Percentiles rank a stretch among this genome's conserved stretches.
These are phyloP conservation scores for Nicotiana obtusifolia DNA, from an alignment of 257 asterid genomes.

Conservation along the genomic window DNA sequence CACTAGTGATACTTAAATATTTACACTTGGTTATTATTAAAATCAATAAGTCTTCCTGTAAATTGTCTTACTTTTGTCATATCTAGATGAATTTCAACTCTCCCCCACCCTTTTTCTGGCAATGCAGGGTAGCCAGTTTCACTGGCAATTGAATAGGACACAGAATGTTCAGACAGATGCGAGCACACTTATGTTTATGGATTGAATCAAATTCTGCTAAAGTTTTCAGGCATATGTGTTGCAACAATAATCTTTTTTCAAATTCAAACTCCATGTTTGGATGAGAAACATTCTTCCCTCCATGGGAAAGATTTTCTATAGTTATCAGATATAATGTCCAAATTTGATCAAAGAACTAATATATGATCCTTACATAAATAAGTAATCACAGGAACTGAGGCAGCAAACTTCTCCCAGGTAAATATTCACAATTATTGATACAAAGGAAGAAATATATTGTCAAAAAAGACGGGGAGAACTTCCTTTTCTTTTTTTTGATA, in stretches of 20 bases:
- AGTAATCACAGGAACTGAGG: background rate
- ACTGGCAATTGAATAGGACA: no score
- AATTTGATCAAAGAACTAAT: background rate
- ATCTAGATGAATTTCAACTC: background rate
- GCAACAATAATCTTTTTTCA: background rate
- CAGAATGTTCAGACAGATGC: no score
- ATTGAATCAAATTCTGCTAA: background rate
- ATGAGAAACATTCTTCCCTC: background rate
- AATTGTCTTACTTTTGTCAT: background rate
- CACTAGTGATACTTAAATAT: background rate
- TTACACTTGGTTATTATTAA: background rate
- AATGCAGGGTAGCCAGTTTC: no score
- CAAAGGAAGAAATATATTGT: background rate
- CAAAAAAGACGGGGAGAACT: background rate
- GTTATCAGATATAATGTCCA: background rate
- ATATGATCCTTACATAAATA: background rate
- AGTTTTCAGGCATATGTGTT: background rate
- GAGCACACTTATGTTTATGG: background rate
- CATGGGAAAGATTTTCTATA: background rate
- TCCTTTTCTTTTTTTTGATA: background rate
- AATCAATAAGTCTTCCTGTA: background rate
- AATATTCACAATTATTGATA: background rate
- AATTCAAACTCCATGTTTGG: background rate
- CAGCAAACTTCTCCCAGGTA: background rate
- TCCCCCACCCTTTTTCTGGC: no score